Base-by-base conservation (phyloP, 2,329 filamentous ascomycete genomes). In the Biscogniauxia marginata region DNA sequence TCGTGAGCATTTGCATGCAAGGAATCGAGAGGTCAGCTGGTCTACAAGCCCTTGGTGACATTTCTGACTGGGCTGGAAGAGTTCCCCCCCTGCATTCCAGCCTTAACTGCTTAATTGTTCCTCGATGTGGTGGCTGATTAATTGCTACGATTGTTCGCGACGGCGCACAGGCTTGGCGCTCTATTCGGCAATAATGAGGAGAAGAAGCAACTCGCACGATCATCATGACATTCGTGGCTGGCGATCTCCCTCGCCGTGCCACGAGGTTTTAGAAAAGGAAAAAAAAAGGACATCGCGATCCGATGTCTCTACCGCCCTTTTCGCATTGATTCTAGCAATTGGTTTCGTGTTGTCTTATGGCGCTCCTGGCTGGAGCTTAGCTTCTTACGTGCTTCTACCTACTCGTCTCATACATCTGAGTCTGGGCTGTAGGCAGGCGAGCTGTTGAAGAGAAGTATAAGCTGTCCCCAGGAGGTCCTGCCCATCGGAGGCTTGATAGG, bases 1-100 rank as follows among this genome's bases (percentile, higher is more conserved):
- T n/a, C n/a, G n/a, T n/a, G n/a, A n/a, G n/a, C n/a, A n/a, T n/a
- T n/a, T 56, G 52, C 49, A 65, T 65, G 63, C 62, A 64, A 63
- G 60, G 60, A 60, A 55, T 56, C 30, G 30, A 22, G 7, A 21
- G 57, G 58, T 65, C 63, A 61, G 54, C 63, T 67, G 65, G 62
- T 57, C 62, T 56, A 21, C 52, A 59, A 61, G 60, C 59, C 59
- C 61, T 61, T 58, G 55, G 57, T 48, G 11, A 18, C 44, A 16
- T 18, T 20, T 46, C 56, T 61, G 30, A 39, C 30, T 39, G 30
- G 30, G 30, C 56, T 63, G 56, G 56, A 57, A 55, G 52, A 61
- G 56, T 55, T 61, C 54, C 50, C 54, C 55, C 59, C 63, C 61
- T 66, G 60, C 57, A 63, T 59, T 59, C 63, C 62, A 65, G 63